Percentiles rank a stretch among this genome's conserved stretches.
phyloP scores from a whole-genome alignment of 1,284 basidiomycete species.

The Megacollybia platyphylla region DNA sequence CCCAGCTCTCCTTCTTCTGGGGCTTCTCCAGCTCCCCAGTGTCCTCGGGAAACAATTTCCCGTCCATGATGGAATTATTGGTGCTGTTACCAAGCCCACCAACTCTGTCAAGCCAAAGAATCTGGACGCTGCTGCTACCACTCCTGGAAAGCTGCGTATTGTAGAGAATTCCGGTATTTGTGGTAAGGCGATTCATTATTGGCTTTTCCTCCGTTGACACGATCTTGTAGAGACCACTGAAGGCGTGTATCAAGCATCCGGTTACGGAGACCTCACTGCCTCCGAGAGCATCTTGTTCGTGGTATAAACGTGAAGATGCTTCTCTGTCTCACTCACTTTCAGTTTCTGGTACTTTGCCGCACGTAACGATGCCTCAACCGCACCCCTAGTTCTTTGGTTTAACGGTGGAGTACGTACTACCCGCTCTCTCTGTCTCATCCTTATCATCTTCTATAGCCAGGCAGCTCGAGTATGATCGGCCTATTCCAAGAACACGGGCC shows the following conservation, averaged over 20 bases:
- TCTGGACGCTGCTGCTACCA: slow-evolving; percentile 11
- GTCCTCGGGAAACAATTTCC: slow-evolving; percentile 14
- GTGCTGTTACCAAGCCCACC: slow-evolving; percentile 11
- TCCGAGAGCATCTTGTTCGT: slow-evolving; percentile 28
- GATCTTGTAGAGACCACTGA: slow-evolving; percentile 19
- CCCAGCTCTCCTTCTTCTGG: neutral
- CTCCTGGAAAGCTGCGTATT: slow-evolving; percentile 24
- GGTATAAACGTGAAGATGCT: neutral
- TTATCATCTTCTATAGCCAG: slow-evolving; percentile 23
- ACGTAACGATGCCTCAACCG: slow-evolving; percentile 39
- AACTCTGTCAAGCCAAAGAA: neutral
- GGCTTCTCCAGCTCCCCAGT: neutral
- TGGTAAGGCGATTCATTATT: slow-evolving; percentile 3
- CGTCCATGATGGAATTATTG: slow-evolving; percentile 16
- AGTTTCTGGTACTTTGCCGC: slow-evolving; percentile 65
- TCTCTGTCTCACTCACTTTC: neutral
- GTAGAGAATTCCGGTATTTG: slow-evolving; percentile 28
- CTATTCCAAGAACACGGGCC: slow-evolving; percentile 56
- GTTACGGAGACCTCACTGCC: slow-evolving; percentile 28
- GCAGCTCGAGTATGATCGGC: slow-evolving; percentile 56
- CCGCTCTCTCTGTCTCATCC: neutral
- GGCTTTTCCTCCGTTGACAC: neutral
- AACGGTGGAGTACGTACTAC: slow-evolving; percentile 41
- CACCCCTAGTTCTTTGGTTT: slow-evolving; percentile 52
- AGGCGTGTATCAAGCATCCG: slow-evolving; percentile 28